Evolutionary conservation across 1,284 basidiomycete species (phyloP).

Genomic region (Rhodotorula sp.): DNA sequence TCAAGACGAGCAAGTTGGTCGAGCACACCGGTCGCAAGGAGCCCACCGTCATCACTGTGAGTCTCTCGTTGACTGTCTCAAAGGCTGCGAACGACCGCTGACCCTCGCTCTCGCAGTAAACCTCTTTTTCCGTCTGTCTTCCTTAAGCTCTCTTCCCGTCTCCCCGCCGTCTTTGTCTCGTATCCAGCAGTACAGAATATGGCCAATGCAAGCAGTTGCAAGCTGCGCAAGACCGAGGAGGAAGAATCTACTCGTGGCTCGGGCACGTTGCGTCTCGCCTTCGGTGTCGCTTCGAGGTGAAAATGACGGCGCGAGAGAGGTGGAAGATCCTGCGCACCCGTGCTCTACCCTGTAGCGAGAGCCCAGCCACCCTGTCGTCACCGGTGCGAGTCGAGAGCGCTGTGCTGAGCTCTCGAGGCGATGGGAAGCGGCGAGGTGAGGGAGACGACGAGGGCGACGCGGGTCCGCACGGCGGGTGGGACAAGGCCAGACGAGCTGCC

Average conservation of each 20-base stretch:
- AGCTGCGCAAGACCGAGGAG: neutral
- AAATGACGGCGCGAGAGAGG: too few species aligned
- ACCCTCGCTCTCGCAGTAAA: neutral
- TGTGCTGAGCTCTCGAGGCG: neutral
- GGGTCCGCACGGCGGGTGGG: too few species aligned
- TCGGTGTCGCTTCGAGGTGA: too few species aligned
- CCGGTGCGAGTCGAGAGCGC: neutral
- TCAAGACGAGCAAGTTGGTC: slow-evolving; percentile 77
- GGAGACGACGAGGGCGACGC: neutral
- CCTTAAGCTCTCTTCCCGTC: neutral
- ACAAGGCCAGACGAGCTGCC: too few species aligned
- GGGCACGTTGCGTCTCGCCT: too few species aligned
- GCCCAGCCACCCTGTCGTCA: neutral
- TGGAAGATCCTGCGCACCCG: too few species aligned
- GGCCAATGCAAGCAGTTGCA: neutral
- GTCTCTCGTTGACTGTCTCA: slow-evolving; percentile 42
- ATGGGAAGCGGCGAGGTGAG: neutral
- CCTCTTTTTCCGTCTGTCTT: too few species aligned
- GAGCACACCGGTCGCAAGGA: slow-evolving; percentile 80
- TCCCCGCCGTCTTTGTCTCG: neutral
- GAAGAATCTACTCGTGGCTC: too few species aligned
- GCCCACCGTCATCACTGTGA: slow-evolving; percentile 93
- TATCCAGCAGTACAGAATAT: neutral
- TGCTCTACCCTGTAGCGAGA: too few species aligned
- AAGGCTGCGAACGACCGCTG: too few species aligned